A percentile compares a stretch with the other conserved stretches of the same genome.
phyloP scores from a whole-genome alignment of 352 stramenopile genomes.

The Globisporangium rhizosaccharum region DNA sequence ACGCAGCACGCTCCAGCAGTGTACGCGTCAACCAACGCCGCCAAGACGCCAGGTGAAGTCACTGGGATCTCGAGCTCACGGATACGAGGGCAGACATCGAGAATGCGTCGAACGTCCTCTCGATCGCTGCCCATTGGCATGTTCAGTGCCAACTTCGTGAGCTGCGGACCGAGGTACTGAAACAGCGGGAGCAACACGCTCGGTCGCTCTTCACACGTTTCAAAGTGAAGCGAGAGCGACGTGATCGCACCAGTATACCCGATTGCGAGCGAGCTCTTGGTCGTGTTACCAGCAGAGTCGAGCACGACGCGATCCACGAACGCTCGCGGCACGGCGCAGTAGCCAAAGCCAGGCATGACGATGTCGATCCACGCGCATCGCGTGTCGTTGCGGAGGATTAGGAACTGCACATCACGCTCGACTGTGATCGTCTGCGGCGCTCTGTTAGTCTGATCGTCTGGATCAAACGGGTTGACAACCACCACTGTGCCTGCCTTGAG shows the following conservation, averaged over 20 bases:
- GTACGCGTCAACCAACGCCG: background rate
- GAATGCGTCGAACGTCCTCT: background rate
- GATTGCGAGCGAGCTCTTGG: background rate
- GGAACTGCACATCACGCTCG: background rate
- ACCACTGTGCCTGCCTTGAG: background rate
- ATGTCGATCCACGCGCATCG: constrained; percentile 4
- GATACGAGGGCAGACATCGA: background rate
- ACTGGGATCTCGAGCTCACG: background rate
- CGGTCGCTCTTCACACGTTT: background rate
- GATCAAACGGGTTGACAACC: constrained; percentile 2
- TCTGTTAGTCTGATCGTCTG: background rate
- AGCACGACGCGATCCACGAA: background rate
- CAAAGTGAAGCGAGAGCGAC: background rate
- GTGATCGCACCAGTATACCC: background rate
- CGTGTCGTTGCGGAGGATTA: background rate
- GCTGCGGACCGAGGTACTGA: constrained; percentile 1
- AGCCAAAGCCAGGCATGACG: background rate
- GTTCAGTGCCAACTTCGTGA: background rate
- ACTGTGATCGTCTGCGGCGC: background rate
- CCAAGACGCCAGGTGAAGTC: background rate
- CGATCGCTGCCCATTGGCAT: background rate
- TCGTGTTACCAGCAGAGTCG: background rate
- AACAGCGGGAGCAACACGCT: background rate
- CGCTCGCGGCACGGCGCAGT: constrained; percentile 1
- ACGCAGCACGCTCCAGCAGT: background rate